Base-by-base conservation (phyloP, 257 asterid species). In the Linderniella brevidens region DNA sequence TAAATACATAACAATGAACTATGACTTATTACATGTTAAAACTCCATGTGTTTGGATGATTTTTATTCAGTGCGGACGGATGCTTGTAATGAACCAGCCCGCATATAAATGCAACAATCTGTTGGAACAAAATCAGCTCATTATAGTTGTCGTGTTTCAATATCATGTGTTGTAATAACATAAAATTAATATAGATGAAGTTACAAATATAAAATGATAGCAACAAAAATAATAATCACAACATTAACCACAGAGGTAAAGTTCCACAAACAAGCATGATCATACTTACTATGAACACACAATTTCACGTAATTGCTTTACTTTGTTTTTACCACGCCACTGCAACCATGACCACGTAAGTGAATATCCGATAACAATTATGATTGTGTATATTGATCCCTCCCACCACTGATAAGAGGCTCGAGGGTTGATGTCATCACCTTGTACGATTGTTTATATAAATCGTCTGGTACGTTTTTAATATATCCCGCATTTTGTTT, bases 381-480 rank as follows among this genome's bases (percentile, higher is more conserved):
- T 74, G 62, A 90, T 75, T 61, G 77, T 82, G 58, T 85, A 75
- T 49, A 86, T 73, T 35, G 99, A 74, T 50, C 96, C 96, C 66
- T 90, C 99, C 99, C 99, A 90, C 99, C 99, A 90, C 59, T 90
- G 96, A 68, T 85, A 90, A 46, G 92, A 67, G 35, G 94, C 92
- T 60, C 85, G 85, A 51, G 85, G 74, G 62, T 90, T 85, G 49
- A 85, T 74, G 68, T 90, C 99, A 55, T 85, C 96, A 57, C 85
- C 96, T n/a, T n/a, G n/a, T n/a, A n/a, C n/a, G n/a, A n/a, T n/a
- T n/a, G n/a, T n/a, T n/a, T n/a, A n/a, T n/a, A n/a, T n/a, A n/a
- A n/a, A n/a, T n/a, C n/a, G n/a, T n/a, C n/a, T n/a, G n/a, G n/a
- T n/a, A n/a, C n/a, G n/a, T n/a, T n/a, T n/a, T n/a, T n/a, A n/a